Conservation (phyloP, 2,329 filamentous ascomycete genomes). For the Penicillium vulpinum region DNA sequence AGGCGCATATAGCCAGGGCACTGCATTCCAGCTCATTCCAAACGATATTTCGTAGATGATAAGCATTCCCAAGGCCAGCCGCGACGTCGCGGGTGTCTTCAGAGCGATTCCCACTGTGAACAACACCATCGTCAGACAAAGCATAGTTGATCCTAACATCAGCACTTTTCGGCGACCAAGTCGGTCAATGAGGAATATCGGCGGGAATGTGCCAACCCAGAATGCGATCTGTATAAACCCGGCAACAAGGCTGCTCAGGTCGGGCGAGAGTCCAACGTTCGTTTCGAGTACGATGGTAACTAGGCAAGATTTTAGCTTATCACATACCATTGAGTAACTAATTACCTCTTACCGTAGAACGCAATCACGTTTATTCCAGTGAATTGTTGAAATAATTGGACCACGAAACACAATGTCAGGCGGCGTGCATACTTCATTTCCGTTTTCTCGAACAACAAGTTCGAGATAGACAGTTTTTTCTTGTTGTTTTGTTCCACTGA, state of each 20-base stretch:
- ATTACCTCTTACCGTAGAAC: background rate
- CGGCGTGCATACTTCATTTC: background rate
- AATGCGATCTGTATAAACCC: slow-evolving; percentile 3
- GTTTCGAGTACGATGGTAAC: background rate
- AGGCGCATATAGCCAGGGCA: slow-evolving; percentile 7
- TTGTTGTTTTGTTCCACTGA: background rate
- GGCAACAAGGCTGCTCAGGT: background rate
- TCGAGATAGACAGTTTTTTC: background rate
- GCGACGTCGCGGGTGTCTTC: background rate
- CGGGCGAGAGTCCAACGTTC: background rate
- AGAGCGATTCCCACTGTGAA: background rate
- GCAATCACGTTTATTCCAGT: background rate
- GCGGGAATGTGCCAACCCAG: slow-evolving; percentile 7
- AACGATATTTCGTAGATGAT: background rate
- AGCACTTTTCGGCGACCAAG: slow-evolving; percentile 3
- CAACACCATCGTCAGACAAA: background rate
- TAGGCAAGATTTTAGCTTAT: background rate
- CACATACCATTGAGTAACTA: background rate
- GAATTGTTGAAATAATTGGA: background rate
- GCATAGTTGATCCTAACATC: slow-evolving; percentile 1
- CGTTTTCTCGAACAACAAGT: background rate
- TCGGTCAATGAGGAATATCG: slow-evolving; percentile 4
- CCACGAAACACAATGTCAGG: background rate
- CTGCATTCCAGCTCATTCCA: slow-evolving; percentile 5
- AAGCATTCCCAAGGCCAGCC: background rate